Evolutionary conservation across 23 red algal genomes (phyloP), one percentile per base, ranked within the genome.

Genomic region (Gracilariopsis chorda): DNA sequence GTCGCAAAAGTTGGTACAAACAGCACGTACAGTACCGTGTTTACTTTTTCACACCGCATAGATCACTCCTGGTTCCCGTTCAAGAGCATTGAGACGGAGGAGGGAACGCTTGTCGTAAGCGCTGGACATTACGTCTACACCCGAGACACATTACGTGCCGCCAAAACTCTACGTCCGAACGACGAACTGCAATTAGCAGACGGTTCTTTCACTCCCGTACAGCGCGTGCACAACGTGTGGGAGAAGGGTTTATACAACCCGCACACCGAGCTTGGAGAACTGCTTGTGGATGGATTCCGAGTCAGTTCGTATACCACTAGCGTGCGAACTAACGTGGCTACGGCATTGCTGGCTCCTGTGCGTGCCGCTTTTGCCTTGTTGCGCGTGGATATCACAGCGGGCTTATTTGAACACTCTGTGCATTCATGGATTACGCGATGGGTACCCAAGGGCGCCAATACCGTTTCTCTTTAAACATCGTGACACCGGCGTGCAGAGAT

Each of bases 201-300:
- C 21, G 37, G 44, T 17, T 43, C 61, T 1, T 32, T 29, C 3
- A 29, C 53, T 7, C 45, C 19, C 23, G 80, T 93, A 35, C 46
- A 49, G n/a, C 14, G 39, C 11, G 83, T 95, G 29, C 30, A 23
- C 48, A 35, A 43, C 48, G 92, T 95, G 33, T 46, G 71, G 35
- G 46, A 23, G 35, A 74, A 49, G 48, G 93, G 93, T 10, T 41
- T 95, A 49, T 91, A 91, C 55, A 90, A 95, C 45, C 86, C 93
- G 56, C 93, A 95, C 33, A 95, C 93, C 28, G 28, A 82, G 25
- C 33, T 24, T 0, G 85, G 85, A 19, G 80, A 80, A 37, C 12
- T 95, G 2, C 53, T 95, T 30, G 93, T 95, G 24, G 88, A 95
- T 25, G 93, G 93, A 10, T 73, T 95, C 45, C 55, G 57, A 27